Evolutionary conservation across 805 yeast species (phyloP), one percentile per base, ranked within the genome.

Genomic region (Candida pini): DNA sequence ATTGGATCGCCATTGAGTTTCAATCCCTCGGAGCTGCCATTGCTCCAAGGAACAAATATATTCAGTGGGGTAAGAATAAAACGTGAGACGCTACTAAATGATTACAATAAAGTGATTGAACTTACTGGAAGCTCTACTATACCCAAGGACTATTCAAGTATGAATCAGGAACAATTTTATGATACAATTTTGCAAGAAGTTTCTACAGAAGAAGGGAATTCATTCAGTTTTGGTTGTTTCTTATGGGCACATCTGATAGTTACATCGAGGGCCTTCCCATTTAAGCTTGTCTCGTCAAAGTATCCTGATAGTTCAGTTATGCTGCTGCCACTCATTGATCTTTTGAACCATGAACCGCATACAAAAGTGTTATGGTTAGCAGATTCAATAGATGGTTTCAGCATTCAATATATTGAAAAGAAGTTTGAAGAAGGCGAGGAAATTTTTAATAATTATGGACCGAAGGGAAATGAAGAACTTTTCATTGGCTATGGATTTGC

Each of bases 401-500:
- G n/a, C n/a, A n/a, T n/a, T n/a, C n/a, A 6, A 22, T 7, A 12
- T 20, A 8, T 10, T 8, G 15, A 14, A 4, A 10, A 12, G 15
- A 24, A 7, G 9, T 5, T 7, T 12, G 18, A 26, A 19, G 18
- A 31, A 18, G 36, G 41, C 10, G 33, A 39, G 2, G 81, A 86
- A 51, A 41, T 89, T 1, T 84, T 60, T 58, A 88, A 88, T 53
- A 84, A 85, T 56, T 88, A 89, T 56, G 97, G 96, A 2, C 76
- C 83, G 35, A 88, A 87, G 56, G 82, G 92, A 0, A 88, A 87
- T 50, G 94, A 84, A 43, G 95, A 86, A 44, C 57, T 88, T 18
- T 56, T 89, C 5, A 60, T 88, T 45, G 88, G 81, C 1, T 89
- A 89, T 54, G 97, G 97, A 0, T 89, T 89, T 57, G 70, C 77